Evolutionary conservation across 805 yeast genomes (phyloP), one percentile per base, ranked within the genome.

Genomic region (Ogataea pignaliae): DNA sequence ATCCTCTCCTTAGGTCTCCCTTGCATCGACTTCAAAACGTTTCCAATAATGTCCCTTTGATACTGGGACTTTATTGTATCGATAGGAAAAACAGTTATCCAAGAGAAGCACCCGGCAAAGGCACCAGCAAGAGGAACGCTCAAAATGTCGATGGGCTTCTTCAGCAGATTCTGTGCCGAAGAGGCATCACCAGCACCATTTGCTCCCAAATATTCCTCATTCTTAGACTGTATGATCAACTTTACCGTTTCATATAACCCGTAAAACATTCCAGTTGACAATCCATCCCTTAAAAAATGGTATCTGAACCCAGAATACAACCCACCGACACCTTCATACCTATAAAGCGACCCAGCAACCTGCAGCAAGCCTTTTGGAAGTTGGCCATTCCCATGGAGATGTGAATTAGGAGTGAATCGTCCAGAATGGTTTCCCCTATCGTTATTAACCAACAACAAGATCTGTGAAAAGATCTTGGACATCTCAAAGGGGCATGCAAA

Each of bases 401-500:
- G 33, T 30, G 14, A 30, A 9, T 30, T 30, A 9, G 14, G 13
- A 16, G 13, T 39, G 31, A 40, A 44, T 2, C 37, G 44, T 15
- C 42, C 37, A 9, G 55, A 21, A 31, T 45, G 45, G 13, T 41
- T 33, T n/a, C 43, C 49, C n/a, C 48, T 40, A 14, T 58, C 55
- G 30, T 52, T 62, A 63, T 60, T 59, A 7, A 76, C 77, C 36
- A 79, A 56, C 17, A 70, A 53, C n/a, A 72, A 81, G 33, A 88
- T 76, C 61, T 88, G 96, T 32, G 91, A 84, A 48, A 83, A 86
- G 9, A 87, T 71, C 61, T 88, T 88, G 39, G 91, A 81, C 64
- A 86, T 78, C 61, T 88, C 96, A 59, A 88, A 88, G 1, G 96
- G 96, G 52, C 91, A 84, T 3, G 89, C 85, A 60, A 81, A 78